Evolutionary conservation across 345 rosid species (phyloP).

Genomic region (Dimocarpus longan): DNA sequence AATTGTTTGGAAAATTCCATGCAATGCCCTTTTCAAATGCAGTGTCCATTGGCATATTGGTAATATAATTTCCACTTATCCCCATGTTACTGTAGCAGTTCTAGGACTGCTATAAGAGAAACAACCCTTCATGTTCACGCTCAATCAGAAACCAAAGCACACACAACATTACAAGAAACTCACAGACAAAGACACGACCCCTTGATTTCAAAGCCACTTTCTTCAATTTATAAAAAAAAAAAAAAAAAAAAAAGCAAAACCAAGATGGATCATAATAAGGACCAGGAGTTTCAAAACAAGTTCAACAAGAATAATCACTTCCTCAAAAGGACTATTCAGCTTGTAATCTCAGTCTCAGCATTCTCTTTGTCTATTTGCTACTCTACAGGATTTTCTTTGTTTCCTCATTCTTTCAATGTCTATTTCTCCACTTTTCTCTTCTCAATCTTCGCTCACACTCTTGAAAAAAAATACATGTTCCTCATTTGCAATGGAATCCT

Average conservation of each 20-base stretch:
- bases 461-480: slow-evolving; percentile 60
- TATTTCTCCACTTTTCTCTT: slow-evolving; percentile 40
- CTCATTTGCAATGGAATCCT: slow-evolving; percentile 61
- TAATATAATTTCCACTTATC: background rate
- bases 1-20: background rate
- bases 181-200: background rate
- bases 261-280: slow-evolving; percentile 9
- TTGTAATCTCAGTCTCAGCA: slow-evolving; percentile 30
- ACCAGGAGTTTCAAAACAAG: too few relatives aligned
- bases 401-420: slow-evolving; percentile 36
- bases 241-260: background rate
- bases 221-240: background rate
- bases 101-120: slow-evolving; percentile 2
- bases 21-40: background rate
- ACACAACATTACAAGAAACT: background rate
- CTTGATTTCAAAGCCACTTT: background rate
- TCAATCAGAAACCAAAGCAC: background rate
- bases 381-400: slow-evolving; percentile 32
- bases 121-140: slow-evolving; percentile 2
- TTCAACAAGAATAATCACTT: slow-evolving; percentile 13
- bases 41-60: background rate
- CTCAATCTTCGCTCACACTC: slow-evolving; percentile 35
- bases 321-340: slow-evolving; percentile 27
- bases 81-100: background rate
- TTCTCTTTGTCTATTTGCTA: slow-evolving; percentile 40